A percentile compares a stretch with the other conserved stretches of the same genome.
These are phyloP conservation scores for Ogataea pignaliae DNA, from an alignment of 805 yeast species.

Conservation along the genomic window DNA sequence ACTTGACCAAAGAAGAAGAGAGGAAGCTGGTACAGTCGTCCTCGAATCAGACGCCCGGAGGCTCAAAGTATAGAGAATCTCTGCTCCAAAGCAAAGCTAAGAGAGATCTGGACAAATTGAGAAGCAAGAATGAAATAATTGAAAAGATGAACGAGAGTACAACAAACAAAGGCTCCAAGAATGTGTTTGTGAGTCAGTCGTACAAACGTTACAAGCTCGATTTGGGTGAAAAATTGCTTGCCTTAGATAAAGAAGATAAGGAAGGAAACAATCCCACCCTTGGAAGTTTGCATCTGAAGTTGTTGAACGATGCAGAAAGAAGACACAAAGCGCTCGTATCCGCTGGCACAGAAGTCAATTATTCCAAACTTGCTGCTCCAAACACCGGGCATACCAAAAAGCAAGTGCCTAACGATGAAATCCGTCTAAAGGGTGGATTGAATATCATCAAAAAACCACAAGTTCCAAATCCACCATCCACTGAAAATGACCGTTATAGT, in stretches of 20 bases:
- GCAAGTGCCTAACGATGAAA: not conserved
- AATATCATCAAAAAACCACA: not conserved
- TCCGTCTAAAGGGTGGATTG: not conserved
- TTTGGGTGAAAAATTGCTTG: not conserved
- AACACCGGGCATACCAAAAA: not conserved
- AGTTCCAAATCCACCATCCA: too few relatives aligned
- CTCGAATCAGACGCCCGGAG: constrained; percentile 11
- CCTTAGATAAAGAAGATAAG: not conserved
- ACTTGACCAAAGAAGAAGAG: constrained; percentile 31
- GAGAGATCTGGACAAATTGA: constrained; percentile 41
- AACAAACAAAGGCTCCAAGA: constrained; percentile 32
- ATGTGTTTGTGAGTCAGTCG: constrained; percentile 44
- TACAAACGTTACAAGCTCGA: constrained; percentile 37
- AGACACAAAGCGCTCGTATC: not conserved
- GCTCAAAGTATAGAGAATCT: constrained; percentile 33
- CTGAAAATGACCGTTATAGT: too few relatives aligned
- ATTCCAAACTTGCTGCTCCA: not conserved
- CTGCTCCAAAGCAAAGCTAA: constrained; percentile 40
- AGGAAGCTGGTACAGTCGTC: constrained; percentile 13
- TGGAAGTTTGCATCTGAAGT: not conserved
- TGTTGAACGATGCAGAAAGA: not conserved
- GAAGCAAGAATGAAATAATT: too few relatives aligned
- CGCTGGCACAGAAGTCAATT: not conserved
- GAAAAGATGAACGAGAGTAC: constrained; percentile 27
- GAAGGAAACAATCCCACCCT: not conserved